Evolutionary conservation across 192 early-diverging fungal genomes (phyloP).

Genomic region (Entomortierella chlamydospora): DNA sequence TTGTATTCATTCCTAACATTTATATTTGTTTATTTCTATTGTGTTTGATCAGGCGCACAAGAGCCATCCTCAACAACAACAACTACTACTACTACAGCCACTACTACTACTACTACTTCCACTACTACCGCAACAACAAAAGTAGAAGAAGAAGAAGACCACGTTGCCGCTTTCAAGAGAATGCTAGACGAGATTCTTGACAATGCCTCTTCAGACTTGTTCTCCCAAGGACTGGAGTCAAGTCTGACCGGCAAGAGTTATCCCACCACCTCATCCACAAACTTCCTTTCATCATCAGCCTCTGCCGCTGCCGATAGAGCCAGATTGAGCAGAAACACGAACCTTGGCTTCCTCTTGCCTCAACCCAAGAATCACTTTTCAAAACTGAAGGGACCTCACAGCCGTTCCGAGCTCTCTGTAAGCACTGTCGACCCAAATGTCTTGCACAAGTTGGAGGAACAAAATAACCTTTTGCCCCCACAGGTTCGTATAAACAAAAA

Average conservation of each 20-base stretch:
- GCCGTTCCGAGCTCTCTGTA: not conserved
- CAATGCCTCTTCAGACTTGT: slow-evolving; percentile 38
- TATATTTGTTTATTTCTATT: not conserved
- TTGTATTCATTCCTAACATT: not conserved
- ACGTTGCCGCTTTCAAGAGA: slow-evolving; percentile 47
- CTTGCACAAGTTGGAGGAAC: slow-evolving; percentile 64
- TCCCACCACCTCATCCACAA: slow-evolving; percentile 23
- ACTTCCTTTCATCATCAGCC: slow-evolving; percentile 21
- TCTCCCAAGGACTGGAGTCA: slow-evolving; percentile 36
- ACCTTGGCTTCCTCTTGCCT: slow-evolving; percentile 41
- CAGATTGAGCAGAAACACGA: slow-evolving; percentile 37
- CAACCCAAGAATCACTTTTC: slow-evolving; percentile 45
- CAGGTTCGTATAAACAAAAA: slow-evolving; percentile 53
- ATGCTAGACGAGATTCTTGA: slow-evolving; percentile 56
- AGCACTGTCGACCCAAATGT: slow-evolving; percentile 46
- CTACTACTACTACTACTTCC: too few relatives aligned
- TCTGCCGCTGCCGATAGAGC: slow-evolving; percentile 39
- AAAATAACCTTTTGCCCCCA: slow-evolving; percentile 65
- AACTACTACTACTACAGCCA: too few relatives aligned
- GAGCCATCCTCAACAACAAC: slow-evolving; percentile 11
- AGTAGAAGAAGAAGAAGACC: slow-evolving; percentile 36
- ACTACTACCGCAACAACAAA: slow-evolving; percentile 3
- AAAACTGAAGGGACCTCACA: slow-evolving; percentile 24
- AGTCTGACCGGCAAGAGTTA: slow-evolving; percentile 13
- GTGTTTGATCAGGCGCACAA: not conserved